Conservation (phyloP, 2,329 filamentous ascomycete genomes). For the Venturia effusa region DNA sequence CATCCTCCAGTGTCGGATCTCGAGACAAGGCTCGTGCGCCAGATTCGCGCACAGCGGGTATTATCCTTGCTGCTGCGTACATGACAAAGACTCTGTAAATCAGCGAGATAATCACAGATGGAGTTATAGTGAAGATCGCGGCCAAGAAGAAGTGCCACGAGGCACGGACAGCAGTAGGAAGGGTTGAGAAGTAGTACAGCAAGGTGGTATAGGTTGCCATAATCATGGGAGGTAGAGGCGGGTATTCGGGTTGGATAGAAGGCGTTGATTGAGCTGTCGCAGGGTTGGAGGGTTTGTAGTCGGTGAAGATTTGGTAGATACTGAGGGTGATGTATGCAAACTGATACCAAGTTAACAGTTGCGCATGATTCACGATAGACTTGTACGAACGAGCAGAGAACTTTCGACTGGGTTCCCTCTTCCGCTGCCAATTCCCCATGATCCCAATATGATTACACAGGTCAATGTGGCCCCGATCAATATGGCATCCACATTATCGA, state of each 20-base stretch:
- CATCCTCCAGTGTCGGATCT: conserved; percentile 76
- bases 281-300: conserved; percentile 72
- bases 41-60: conserved; percentile 81
- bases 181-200: conserved; percentile 67
- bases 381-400: conserved; percentile 53
- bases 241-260: conserved; percentile 70
- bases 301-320: conserved; percentile 98
- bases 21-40: conserved; percentile 74
- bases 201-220: conserved; percentile 97
- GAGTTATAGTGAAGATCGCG: conserved; percentile 89
- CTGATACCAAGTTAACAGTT: conserved; percentile 17
- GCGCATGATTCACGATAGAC: not conserved
- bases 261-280: conserved; percentile 40
- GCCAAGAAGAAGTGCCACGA: conserved; percentile 79
- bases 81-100: conserved; percentile 90
- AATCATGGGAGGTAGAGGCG: conserved; percentile 91
- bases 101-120: conserved; percentile 89
- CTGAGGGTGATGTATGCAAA: conserved; percentile 98
- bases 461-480: conserved; percentile 89
- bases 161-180: conserved; percentile 76
- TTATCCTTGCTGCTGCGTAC: conserved; percentile 90
- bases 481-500: conserved; percentile 83
- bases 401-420: conserved; percentile 93
- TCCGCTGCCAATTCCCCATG: conserved; percentile 87
- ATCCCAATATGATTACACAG: conserved; percentile 82